phyloP scores from a whole-genome alignment of 2,329 filamentous ascomycete species.

The Botryosphaeria agaves region DNA sequence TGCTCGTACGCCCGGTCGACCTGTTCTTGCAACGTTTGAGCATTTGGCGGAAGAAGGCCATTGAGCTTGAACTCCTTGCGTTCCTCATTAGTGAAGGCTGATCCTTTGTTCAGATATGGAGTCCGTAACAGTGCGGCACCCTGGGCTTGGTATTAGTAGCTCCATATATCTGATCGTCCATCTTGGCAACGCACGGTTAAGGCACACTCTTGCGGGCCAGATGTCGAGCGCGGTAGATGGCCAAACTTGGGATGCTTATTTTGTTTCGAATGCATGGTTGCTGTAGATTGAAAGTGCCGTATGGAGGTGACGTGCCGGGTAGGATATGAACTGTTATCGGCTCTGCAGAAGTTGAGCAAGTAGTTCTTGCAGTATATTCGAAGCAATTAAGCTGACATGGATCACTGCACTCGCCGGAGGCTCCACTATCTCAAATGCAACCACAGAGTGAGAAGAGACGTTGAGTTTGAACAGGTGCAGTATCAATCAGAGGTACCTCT shows the following conservation, averaged over 20 bases:
- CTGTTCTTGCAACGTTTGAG: conserved; percentile 64
- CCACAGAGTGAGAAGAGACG: no score
- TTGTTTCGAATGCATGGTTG: conserved; percentile 3
- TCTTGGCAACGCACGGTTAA: conserved; percentile 18
- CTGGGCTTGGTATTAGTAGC: no score
- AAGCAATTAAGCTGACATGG: no score
- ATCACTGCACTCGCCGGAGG: no score
- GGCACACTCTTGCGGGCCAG: conserved; percentile 20
- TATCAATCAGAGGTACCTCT: no score
- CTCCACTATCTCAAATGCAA: no score
- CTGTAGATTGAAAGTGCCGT: not conserved
- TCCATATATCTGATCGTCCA: conserved; percentile 4
- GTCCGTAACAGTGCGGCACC: conserved; percentile 39
- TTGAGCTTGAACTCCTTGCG: conserved; percentile 51
- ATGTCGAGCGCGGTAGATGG: conserved; percentile 22
- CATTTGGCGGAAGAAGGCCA: conserved; percentile 53
- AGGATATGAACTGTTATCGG: no score
- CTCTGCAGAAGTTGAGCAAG: no score
- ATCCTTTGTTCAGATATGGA: conserved; percentile 68
- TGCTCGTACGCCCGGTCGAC: conserved; percentile 64
- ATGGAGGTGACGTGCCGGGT: not conserved
- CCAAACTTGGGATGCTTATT: conserved; percentile 17
- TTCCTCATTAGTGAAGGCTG: conserved; percentile 55
- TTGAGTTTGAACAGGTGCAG: no score
- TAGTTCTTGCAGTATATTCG: no score